Percentiles rank a stretch among this genome's conserved stretches.
Evolutionary conservation across 352 stramenopile genomes (phyloP).

Genomic region (Bremia lactucae): DNA sequence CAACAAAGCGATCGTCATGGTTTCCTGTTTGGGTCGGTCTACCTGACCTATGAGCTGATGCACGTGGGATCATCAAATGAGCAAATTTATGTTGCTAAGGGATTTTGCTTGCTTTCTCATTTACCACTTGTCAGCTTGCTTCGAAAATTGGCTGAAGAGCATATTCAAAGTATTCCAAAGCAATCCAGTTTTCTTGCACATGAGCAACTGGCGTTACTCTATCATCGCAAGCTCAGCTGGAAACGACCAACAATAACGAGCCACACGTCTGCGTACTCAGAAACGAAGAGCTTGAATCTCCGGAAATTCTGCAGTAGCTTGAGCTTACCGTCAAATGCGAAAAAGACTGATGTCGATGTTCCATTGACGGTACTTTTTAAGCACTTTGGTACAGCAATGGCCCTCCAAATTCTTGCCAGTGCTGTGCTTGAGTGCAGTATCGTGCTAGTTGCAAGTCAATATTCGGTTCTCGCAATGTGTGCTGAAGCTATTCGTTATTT

Average conservation of each 20-base stretch:
- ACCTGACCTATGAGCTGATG: constrained; percentile 59
- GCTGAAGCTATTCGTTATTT: constrained; percentile 79
- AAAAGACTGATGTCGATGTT: constrained; percentile 54
- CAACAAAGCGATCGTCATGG: constrained; percentile 65
- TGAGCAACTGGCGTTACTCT: constrained; percentile 34
- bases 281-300: constrained; percentile 24
- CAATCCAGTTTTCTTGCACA: constrained; percentile 37
- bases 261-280: constrained; percentile 22
- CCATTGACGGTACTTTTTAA: constrained; percentile 58
- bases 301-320: constrained; percentile 34
- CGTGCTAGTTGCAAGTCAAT: constrained; percentile 75
- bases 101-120: constrained; percentile 56
- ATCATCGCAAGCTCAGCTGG: constrained; percentile 28
- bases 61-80: constrained; percentile 33
- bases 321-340: constrained; percentile 23
- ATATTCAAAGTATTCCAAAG: constrained; percentile 25
- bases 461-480: constrained; percentile 71
- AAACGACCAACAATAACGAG: constrained; percentile 25
- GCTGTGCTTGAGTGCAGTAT: constrained; percentile 82
- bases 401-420: constrained; percentile 67
- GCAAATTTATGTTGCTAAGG: constrained; percentile 47
- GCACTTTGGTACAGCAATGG: constrained; percentile 52
- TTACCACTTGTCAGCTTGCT: constrained; percentile 53
- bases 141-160: constrained; percentile 43
- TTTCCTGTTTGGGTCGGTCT: constrained; percentile 69